Evolutionary conservation across 2,329 filamentous ascomycete genomes (phyloP).

Genomic region (Elsinoe arachidis): DNA sequence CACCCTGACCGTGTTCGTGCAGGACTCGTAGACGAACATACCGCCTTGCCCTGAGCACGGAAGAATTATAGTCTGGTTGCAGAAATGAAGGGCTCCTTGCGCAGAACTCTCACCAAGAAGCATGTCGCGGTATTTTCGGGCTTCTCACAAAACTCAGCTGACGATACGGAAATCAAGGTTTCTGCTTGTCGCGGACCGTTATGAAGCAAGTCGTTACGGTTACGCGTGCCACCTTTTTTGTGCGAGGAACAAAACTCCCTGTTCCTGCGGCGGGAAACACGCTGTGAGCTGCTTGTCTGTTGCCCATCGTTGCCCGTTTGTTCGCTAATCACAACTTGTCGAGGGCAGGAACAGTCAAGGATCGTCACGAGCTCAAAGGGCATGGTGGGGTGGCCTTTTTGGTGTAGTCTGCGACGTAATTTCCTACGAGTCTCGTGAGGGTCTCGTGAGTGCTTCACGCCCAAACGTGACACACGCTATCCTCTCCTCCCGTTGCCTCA

Average conservation of each 20-base stretch:
- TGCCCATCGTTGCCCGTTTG: not conserved
- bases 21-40: not conserved
- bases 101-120: not conserved
- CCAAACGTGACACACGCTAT: constrained; percentile 13
- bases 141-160: not conserved
- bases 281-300: too few relatives aligned
- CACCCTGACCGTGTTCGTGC: constrained; percentile 5
- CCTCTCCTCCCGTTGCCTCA: constrained; percentile 6
- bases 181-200: constrained; percentile 9
- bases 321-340: constrained; percentile 6
- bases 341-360: not conserved
- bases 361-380: not conserved
- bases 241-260: not conserved
- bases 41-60: not conserved
- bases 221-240: not conserved
- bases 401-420: too few relatives aligned
- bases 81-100: not conserved
- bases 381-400: not conserved
- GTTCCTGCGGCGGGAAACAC: not conserved
- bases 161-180: constrained; percentile 9
- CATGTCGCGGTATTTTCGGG: not conserved
- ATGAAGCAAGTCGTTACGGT: not conserved
- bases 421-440: not conserved
- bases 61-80: not conserved
- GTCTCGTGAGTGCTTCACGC: constrained; percentile 4